Percentiles rank a stretch among this genome's conserved stretches.
Evolutionary conservation across 148 eudicot genomes (phyloP).

Genomic region (Agrostemma githago): DNA sequence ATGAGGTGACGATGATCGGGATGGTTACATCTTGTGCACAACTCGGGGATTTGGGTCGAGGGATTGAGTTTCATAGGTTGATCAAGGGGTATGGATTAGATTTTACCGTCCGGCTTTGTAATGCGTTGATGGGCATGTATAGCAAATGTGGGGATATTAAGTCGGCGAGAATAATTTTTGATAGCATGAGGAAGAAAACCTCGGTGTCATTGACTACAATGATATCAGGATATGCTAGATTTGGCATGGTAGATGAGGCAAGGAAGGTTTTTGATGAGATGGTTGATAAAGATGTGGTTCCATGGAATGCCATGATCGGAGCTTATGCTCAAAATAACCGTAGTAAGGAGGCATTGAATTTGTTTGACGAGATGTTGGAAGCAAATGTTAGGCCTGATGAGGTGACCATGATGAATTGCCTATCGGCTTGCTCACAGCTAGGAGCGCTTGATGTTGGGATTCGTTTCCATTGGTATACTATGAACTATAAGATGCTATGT

Average conservation of each 20-base stretch:
- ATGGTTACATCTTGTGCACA: conserved; percentile 45
- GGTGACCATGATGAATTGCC: conserved; percentile 48
- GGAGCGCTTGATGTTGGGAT: conserved; percentile 58
- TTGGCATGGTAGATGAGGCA: conserved; percentile 40
- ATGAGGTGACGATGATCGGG: conserved; percentile 62
- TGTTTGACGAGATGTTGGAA: conserved; percentile 52
- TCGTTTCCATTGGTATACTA: conserved; percentile 44
- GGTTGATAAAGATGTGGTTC: conserved; percentile 50
- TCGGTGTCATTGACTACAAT: conserved; percentile 58
- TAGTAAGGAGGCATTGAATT: conserved; percentile 40
- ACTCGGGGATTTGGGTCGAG: conserved; percentile 37
- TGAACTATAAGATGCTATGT: conserved; percentile 35
- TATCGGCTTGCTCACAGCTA: conserved; percentile 60
- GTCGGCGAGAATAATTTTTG: conserved; percentile 40
- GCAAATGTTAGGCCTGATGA: conserved; percentile 41
- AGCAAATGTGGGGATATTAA: conserved; percentile 49
- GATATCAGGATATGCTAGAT: conserved; percentile 49
- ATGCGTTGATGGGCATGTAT: conserved; percentile 60
- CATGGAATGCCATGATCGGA: conserved; percentile 70
- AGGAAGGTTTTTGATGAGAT: conserved; percentile 46
- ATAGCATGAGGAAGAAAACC: conserved; percentile 41
- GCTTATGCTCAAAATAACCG: conserved; percentile 51
- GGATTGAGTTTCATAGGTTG: conserved; percentile 39
- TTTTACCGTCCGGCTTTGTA: conserved; percentile 42
- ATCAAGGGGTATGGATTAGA: conserved; percentile 29